phyloP scores from a whole-genome alignment of 345 rosid genomes.

The Hibiscus mutabilis region DNA sequence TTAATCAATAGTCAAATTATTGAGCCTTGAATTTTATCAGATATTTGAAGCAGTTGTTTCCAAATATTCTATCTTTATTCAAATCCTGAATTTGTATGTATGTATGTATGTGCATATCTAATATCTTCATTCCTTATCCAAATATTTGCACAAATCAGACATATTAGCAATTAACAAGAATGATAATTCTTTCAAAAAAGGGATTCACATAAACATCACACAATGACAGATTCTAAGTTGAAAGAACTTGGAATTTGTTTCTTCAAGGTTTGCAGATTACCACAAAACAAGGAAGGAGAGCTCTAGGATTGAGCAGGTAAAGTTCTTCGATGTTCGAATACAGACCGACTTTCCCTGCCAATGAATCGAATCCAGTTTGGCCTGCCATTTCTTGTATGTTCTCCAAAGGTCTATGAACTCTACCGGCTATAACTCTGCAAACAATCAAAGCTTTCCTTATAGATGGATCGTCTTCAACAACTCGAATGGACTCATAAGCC shows the following conservation, averaged over 20 bases:
- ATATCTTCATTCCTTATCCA: too few relatives aligned
- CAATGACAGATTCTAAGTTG: not conserved
- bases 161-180: conserved; percentile 14
- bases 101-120: not conserved
- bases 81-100: not conserved
- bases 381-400: conserved; percentile 77
- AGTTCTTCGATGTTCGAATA: conserved; percentile 94
- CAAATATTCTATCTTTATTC: not conserved
- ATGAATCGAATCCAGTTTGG: conserved; percentile 86
- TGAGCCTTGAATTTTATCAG: not conserved
- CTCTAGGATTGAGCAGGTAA: conserved; percentile 84
- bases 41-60: not conserved
- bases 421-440: conserved; percentile 94
- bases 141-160: conserved; percentile 10
- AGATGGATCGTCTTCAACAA: conserved; percentile 35
- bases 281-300: conserved; percentile 89
- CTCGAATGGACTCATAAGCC: conserved; percentile 65
- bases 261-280: conserved; percentile 75
- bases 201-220: conserved; percentile 16
- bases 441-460: conserved; percentile 82
- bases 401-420: conserved; percentile 91
- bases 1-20: not conserved
- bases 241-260: not conserved
- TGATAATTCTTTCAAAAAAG: conserved; percentile 20
- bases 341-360: conserved; percentile 94